phyloP scores from a whole-genome alignment of 1,139 yeast genomes.

The Blastobotrys raffinosifermentans region DNA sequence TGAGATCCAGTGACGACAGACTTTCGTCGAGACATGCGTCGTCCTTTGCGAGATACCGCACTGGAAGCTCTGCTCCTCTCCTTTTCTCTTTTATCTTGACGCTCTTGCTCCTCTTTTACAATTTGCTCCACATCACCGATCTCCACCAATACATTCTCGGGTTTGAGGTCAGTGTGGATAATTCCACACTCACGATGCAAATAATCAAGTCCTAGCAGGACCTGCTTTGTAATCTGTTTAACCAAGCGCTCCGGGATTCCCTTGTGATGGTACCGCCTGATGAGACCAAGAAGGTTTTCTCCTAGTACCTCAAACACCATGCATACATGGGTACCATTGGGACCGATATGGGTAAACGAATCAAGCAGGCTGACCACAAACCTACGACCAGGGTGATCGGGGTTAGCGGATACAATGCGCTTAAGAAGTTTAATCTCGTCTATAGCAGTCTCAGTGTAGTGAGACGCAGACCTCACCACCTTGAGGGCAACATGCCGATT shows the following conservation, averaged over 20 bases:
- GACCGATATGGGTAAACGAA: conserved; percentile 71
- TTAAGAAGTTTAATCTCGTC: conserved; percentile 70
- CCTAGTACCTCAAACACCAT: conserved; percentile 91
- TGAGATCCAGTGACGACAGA: conserved; percentile 82
- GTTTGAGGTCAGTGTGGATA: conserved; percentile 85
- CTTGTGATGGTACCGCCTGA: conserved; percentile 57
- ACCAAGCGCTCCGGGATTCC: conserved; percentile 73
- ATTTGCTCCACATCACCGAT: conserved; percentile 72
- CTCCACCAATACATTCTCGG: conserved; percentile 80
- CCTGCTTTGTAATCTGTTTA: conserved; percentile 75
- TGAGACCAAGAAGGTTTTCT: conserved; percentile 67
- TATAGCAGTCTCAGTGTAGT: conserved; percentile 77
- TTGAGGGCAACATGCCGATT: conserved; percentile 74
- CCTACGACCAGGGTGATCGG: conserved; percentile 63
- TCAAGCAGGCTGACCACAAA: conserved; percentile 68
- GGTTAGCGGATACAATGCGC: conserved; percentile 43
- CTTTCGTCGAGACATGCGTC: conserved; percentile 58
- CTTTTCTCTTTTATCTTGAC: conserved; percentile 32
- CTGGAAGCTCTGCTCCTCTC: conserved; percentile 11
- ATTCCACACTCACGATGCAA: conserved; percentile 84
- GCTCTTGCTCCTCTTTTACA: conserved; percentile 49
- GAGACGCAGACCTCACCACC: conserved; percentile 63
- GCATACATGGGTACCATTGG: conserved; percentile 76
- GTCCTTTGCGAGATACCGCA: conserved; percentile 17
- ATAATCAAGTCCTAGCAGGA: conserved; percentile 70